Conservation (phyloP, 805 yeast genomes). For the Brettanomyces anomalus region DNA sequence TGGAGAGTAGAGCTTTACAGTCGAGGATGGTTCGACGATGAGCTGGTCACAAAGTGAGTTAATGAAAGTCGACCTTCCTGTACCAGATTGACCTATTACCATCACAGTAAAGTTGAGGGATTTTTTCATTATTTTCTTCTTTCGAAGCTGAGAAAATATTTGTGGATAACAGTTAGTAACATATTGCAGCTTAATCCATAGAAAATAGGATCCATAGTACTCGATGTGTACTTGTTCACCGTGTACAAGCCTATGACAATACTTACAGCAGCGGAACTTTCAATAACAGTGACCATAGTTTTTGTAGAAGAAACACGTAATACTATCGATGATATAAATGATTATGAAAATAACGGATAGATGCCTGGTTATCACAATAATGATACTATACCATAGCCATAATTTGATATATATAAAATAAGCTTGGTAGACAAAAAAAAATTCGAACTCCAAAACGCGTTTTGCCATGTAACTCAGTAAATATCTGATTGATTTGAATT, state of each 20-base stretch:
- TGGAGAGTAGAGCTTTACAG: conserved; percentile 25
- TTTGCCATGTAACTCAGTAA: too few species aligned
- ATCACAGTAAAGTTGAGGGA: conserved; percentile 78
- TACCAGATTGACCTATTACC: conserved; percentile 83
- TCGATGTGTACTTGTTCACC: too few species aligned
- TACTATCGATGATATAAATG: neutral
- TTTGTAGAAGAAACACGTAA: neutral
- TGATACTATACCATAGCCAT: too few species aligned
- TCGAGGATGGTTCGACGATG: conserved; percentile 65
- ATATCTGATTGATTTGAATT: too few species aligned
- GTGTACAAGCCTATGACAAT: too few species aligned
- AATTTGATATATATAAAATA: too few species aligned
- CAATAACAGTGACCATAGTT: conserved; percentile 37
- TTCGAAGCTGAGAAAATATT: conserved; percentile 33
- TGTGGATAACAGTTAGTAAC: neutral
- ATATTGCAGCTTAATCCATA: too few species aligned
- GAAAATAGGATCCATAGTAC: too few species aligned
- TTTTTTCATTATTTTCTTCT: conserved; percentile 73
- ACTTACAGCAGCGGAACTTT: conserved; percentile 40
- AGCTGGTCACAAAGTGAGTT: conserved; percentile 86
- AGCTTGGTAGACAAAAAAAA: too few species aligned
- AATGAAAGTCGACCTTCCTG: conserved; percentile 87
- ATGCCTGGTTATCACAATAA: too few species aligned
- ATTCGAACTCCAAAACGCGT: too few species aligned
- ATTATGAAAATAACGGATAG: too few species aligned